These are phyloP conservation scores for Ceratobasidium theobromae DNA, from an alignment of 1,284 basidiomycete species.

Conservation along the genomic window DNA sequence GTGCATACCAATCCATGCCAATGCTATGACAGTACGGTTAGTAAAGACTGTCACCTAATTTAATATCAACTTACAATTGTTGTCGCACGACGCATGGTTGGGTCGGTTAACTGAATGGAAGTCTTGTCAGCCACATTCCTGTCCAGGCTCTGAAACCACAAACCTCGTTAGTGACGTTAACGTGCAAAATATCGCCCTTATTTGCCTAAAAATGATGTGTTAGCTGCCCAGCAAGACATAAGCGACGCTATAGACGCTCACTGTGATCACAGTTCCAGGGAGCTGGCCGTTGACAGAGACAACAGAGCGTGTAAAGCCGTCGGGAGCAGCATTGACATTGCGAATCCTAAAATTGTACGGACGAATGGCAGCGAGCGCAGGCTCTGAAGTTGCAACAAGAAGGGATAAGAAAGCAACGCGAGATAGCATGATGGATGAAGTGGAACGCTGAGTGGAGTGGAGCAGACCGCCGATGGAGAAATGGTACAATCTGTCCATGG, in stretches of 20 bases:
- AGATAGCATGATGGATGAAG: slow-evolving; percentile 13
- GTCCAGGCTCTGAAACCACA: not conserved
- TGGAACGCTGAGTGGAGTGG: not conserved
- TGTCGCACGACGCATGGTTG: not conserved
- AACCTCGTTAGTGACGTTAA: slow-evolving; percentile 2
- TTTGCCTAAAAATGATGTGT: not conserved
- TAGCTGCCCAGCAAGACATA: not conserved
- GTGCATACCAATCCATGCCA: slow-evolving; percentile 2
- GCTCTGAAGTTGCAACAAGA: slow-evolving; percentile 10
- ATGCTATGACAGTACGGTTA: not conserved
- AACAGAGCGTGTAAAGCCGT: slow-evolving; percentile 6
- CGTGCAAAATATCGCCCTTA: not conserved
- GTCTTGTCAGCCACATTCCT: not conserved
- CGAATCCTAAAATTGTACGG: not conserved
- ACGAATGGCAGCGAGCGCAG: not conserved
- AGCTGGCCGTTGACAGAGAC: not conserved
- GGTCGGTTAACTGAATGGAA: not conserved
- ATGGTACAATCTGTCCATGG: slow-evolving; percentile 1
- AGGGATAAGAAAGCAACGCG: slow-evolving; percentile 4
- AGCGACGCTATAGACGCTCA: not conserved
- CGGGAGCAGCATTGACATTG: slow-evolving; percentile 1
- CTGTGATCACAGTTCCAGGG: not conserved
- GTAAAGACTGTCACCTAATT: not conserved
- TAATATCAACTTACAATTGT: not conserved
- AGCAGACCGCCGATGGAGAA: slow-evolving; percentile 1